phyloP scores from a whole-genome alignment of 768 basidiomycete species.

The Naganishia antarctica region DNA sequence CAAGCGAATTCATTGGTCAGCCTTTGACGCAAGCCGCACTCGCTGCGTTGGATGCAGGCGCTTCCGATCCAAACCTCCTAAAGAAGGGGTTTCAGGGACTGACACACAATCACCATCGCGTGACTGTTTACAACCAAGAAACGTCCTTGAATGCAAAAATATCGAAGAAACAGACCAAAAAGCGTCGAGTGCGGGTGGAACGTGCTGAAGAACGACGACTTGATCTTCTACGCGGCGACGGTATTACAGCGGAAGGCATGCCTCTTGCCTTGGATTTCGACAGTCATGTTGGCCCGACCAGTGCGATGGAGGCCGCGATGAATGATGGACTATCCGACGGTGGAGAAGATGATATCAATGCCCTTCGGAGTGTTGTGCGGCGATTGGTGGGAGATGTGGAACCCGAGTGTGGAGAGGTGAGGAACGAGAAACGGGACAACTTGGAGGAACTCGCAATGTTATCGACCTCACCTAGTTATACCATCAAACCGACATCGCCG shows the following conservation, averaged over 20 bases:
- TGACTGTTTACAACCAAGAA: too few species aligned
- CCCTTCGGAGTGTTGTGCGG: constrained; percentile 7
- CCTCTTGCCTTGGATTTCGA: not conserved
- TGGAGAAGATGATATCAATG: constrained; percentile 5
- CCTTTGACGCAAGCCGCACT: not conserved
- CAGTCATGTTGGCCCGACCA: not conserved
- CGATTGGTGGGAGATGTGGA: not conserved
- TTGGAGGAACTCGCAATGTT: not conserved
- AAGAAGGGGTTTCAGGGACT: not conserved
- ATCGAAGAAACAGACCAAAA: constrained; percentile 3
- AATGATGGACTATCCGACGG: constrained; percentile 1
- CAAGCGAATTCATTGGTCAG: not conserved
- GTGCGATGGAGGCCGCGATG: not conserved
- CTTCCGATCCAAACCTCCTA: not conserved
- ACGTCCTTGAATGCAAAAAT: too few species aligned
- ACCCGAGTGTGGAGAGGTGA: not conserved
- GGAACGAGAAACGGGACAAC: not conserved
- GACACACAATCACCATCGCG: not conserved
- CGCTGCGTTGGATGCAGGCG: not conserved
- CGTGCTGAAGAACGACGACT: constrained; percentile 38
- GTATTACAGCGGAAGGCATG: constrained; percentile 26
- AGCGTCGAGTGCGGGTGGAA: constrained; percentile 23
- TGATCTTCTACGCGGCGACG: constrained; percentile 43
- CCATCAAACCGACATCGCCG: constrained; percentile 17
- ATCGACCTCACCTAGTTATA: constrained; percentile 13